Conservation (phyloP, 1,139 yeast species). For the Sugiyamaella japonica region DNA sequence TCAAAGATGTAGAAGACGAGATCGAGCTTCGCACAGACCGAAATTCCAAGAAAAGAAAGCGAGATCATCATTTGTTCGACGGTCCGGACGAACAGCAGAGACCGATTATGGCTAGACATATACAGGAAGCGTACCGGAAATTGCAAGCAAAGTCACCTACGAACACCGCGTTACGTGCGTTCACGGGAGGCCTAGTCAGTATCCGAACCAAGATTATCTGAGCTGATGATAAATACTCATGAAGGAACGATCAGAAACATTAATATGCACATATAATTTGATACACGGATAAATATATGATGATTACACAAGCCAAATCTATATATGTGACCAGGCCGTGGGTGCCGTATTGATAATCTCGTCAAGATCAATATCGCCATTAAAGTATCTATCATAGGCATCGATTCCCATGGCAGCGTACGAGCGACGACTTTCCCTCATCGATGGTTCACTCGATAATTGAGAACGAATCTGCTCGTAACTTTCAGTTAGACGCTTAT, state of each 20-base stretch:
- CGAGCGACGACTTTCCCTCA: constrained; percentile 31
- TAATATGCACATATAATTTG: too few relatives aligned
- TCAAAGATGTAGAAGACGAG: constrained; percentile 68
- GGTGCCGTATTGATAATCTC: constrained; percentile 26
- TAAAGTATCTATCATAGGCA: constrained; percentile 26
- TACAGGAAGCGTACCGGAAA: constrained; percentile 89
- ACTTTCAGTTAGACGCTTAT: constrained; percentile 14
- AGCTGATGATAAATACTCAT: background rate
- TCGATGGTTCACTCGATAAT: background rate
- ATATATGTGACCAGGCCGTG: background rate
- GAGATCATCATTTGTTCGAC: constrained; percentile 71
- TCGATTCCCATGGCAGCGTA: constrained; percentile 33
- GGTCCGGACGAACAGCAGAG: constrained; percentile 86
- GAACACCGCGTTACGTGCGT: constrained; percentile 62
- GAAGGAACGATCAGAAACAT: background rate
- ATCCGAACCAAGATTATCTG: constrained; percentile 39
- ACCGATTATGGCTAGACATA: constrained; percentile 80
- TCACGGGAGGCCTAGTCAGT: constrained; percentile 64
- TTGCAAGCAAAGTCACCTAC: constrained; percentile 63
- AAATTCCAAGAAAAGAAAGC: constrained; percentile 38
- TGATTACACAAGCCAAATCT: background rate
- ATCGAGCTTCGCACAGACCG: constrained; percentile 40
- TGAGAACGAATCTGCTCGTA: background rate
- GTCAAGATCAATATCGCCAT: constrained; percentile 26
- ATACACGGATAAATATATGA: background rate